Percentiles rank a stretch among this genome's conserved stretches.
phyloP scores from a whole-genome alignment of 106 monocot genomes.

The Dendrobium catenatum region DNA sequence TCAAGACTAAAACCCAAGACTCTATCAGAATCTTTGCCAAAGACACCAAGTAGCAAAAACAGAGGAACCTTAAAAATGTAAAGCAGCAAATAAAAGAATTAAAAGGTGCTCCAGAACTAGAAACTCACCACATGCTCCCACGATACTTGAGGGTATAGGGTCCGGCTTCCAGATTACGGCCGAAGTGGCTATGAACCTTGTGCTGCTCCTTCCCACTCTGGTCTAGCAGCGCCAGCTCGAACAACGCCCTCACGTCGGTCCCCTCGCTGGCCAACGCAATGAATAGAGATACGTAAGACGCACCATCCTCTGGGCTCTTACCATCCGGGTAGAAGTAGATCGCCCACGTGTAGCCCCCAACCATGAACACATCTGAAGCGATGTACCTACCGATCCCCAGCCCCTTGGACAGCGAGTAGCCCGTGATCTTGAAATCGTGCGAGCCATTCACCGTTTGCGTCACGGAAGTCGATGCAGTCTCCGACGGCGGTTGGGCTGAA shows the following conservation, averaged over 20 bases:
- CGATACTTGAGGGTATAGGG: slow-evolving; percentile 21
- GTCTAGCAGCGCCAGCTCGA: slow-evolving; percentile 16
- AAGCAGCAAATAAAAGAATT: not conserved
- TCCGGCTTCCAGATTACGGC: slow-evolving; percentile 14
- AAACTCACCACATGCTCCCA: slow-evolving; percentile 22
- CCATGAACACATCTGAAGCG: slow-evolving; percentile 14
- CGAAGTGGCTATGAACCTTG: slow-evolving; percentile 21
- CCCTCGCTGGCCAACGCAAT: slow-evolving; percentile 16
- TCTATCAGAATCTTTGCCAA: not conserved
- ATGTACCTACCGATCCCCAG: slow-evolving; percentile 7
- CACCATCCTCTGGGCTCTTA: slow-evolving; percentile 9
- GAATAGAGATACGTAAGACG: slow-evolving; percentile 17
- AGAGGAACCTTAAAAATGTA: not conserved
- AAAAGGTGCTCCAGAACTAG: not conserved
- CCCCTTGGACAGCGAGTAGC: slow-evolving; percentile 11
- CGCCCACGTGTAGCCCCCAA: slow-evolving; percentile 26
- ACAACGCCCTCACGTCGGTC: slow-evolving; percentile 12
- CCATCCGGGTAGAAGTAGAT: slow-evolving; percentile 25
- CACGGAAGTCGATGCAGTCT: slow-evolving; percentile 9
- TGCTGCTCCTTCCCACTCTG: slow-evolving; percentile 15
- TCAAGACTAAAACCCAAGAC: not conserved
- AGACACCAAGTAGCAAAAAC: not conserved
- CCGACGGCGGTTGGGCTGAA: slow-evolving; percentile 5
- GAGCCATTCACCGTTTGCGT: slow-evolving; percentile 18
- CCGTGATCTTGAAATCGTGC: slow-evolving; percentile 24